phyloP scores from a whole-genome alignment of 2,329 filamentous ascomycete genomes.

The Stagonosporopsis rhizophila region DNA sequence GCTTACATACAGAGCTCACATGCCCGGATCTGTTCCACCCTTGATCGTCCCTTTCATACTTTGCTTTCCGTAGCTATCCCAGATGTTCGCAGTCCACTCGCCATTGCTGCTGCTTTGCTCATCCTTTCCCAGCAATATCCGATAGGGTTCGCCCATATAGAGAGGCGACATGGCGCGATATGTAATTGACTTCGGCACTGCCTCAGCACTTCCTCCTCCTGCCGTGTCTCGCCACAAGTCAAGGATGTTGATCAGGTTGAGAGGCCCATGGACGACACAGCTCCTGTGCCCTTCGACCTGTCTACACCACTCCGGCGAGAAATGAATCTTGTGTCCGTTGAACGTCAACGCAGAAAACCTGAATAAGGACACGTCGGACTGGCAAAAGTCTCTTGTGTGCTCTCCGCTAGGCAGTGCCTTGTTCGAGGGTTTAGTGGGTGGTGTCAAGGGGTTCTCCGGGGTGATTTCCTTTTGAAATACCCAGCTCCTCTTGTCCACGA shows the following conservation, averaged over 20 bases:
- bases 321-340: conserved; percentile 92
- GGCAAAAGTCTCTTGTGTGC: conserved; percentile 62
- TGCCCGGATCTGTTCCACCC: conserved; percentile 15
- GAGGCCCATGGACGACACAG: conserved; percentile 84
- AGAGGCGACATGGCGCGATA: conserved; percentile 45
- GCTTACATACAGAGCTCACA: background rate
- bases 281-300: conserved; percentile 76
- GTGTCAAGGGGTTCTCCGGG: conserved; percentile 47
- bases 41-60: conserved; percentile 42
- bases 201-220: conserved; percentile 20
- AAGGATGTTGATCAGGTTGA: conserved; percentile 66
- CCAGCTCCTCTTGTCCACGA: conserved; percentile 48
- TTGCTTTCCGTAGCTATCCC: conserved; percentile 43
- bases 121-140: conserved; percentile 32
- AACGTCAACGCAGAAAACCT: conserved; percentile 90
- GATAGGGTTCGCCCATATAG: conserved; percentile 42
- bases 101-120: background rate
- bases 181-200: conserved; percentile 34
- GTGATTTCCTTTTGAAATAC: conserved; percentile 55
- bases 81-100: conserved; percentile 38
- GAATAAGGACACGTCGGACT: conserved; percentile 77
- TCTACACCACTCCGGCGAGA: conserved; percentile 75
- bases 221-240: conserved; percentile 44
- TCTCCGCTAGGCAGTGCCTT: conserved; percentile 29
- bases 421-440: conserved; percentile 25